Evolutionary conservation across 371 early-diverging fungal species (phyloP).

Genomic region (Apophysomyces elegans): DNA sequence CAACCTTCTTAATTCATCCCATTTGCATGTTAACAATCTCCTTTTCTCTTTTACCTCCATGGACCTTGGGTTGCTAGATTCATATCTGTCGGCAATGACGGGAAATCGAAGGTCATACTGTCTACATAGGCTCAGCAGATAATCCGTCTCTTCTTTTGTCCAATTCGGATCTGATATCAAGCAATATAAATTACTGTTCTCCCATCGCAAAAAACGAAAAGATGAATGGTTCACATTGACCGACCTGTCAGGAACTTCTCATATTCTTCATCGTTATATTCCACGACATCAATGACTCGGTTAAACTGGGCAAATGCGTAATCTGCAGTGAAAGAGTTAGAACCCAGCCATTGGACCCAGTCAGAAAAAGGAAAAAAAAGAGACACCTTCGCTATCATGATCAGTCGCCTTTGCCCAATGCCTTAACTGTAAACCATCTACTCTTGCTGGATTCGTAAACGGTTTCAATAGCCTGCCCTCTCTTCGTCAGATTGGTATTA

Average conservation of each 20-base stretch:
- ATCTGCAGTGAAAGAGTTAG: constrained; percentile 31
- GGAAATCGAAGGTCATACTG: constrained; percentile 82
- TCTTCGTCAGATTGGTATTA: constrained; percentile 7
- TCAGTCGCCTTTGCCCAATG: constrained; percentile 79
- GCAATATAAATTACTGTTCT: too few species aligned
- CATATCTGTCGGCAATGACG: constrained; percentile 85
- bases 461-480: constrained; percentile 63
- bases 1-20: neutral
- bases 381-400: constrained; percentile 33
- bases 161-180: constrained; percentile 65
- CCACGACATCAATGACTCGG: constrained; percentile 58
- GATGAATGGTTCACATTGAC: neutral
- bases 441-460: constrained; percentile 79
- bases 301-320: constrained; percentile 70
- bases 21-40: neutral
- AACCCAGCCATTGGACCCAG: neutral
- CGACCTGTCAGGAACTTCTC: constrained; percentile 51
- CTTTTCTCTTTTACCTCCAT: constrained; percentile 30
- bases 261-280: constrained; percentile 78
- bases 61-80: constrained; percentile 40
- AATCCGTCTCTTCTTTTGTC: constrained; percentile 87
- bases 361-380: neutral
- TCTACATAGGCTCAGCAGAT: constrained; percentile 77
- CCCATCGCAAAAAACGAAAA: neutral
- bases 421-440: constrained; percentile 67